Conservation (phyloP, 1,139 yeast species). For the Taphrina sp. region DNA sequence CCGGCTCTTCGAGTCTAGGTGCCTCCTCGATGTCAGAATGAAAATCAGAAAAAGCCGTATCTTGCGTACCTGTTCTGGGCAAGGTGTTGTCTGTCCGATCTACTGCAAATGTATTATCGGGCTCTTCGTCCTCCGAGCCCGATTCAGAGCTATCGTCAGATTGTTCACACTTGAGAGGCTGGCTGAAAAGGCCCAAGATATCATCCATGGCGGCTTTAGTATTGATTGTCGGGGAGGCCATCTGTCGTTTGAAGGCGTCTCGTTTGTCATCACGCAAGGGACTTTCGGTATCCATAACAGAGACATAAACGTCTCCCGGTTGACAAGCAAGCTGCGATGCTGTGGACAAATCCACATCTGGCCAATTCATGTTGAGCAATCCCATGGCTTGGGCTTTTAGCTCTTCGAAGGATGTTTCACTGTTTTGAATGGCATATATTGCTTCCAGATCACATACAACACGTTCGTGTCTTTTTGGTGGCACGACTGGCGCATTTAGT, state of each 20-base stretch:
- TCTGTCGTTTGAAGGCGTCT: slow-evolving; percentile 1
- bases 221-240: slow-evolving; percentile 66
- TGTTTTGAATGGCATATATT: slow-evolving; percentile 53
- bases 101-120: slow-evolving; percentile 21
- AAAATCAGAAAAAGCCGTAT: slow-evolving; percentile 16
- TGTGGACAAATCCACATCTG: background rate
- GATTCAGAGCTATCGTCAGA: slow-evolving; percentile 44
- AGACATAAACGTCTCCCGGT: slow-evolving; percentile 15
- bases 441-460: slow-evolving; percentile 53
- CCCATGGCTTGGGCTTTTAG: slow-evolving; percentile 54
- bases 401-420: slow-evolving; percentile 63
- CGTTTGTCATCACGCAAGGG: slow-evolving; percentile 15
- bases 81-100: slow-evolving; percentile 25
- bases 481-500: background rate
- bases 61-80: slow-evolving; percentile 14
- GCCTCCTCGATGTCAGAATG: slow-evolving; percentile 34
- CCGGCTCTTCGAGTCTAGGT: background rate
- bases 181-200: slow-evolving; percentile 72
- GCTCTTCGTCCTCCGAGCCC: slow-evolving; percentile 37
- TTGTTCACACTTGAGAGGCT: slow-evolving; percentile 50
- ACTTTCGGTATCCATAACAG: slow-evolving; percentile 27
- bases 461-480: slow-evolving; percentile 54
- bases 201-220: slow-evolving; percentile 77
- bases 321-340: background rate
- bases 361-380: slow-evolving; percentile 35